Base-by-base conservation (phyloP, 495 filamentous ascomycete genomes). In the Platismatia glauca region DNA sequence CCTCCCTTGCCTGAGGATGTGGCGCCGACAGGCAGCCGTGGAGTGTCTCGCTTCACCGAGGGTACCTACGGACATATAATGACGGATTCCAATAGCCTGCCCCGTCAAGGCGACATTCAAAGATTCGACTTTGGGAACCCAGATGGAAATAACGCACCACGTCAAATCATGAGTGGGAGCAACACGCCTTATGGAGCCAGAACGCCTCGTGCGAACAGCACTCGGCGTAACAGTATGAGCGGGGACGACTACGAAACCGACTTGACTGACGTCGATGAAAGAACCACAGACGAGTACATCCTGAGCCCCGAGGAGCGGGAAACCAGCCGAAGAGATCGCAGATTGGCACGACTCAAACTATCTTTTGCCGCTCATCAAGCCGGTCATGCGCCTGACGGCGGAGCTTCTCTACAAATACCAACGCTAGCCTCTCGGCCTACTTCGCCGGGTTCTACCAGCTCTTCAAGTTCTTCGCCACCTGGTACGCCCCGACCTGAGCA, bases 191-290 rank as follows among this genome's bases (percentile, higher is more conserved):
- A n/a, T 33, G 50, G 50, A 53, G 50, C 50, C 11, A 53, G 50
- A 29, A 53, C 50, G 16, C 50, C 50, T 34, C 27, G 50, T 31
- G 27, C 50, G 20, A 53, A 22, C 7, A 53, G 50, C 50, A 53
- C 50, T 6, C 27, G 50, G 50, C 50, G 50, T 15, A 53, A 31
- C 16, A 53, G 50, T 59, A 35, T 44, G 18, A 62, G 52, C 46
- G 61, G 43, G 33, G 65, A 67, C n/a, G 61, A 67, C 20, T 58
- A 62, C 50, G 50, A 53, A n/a, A 67, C 56, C 5, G 60, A 62
- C 20, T 24, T 44, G 20, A 53, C 55, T 37, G 60, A 62, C 7
- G 55, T 57, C 41, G 37, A 53, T 22, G 61, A 64, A 57, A 46
- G 43, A 34, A 34, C 50, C 18, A 52, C 38, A 31, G 65, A 67